Conservation (phyloP, 345 rosid genomes). For the Aurinia saxatilis region DNA sequence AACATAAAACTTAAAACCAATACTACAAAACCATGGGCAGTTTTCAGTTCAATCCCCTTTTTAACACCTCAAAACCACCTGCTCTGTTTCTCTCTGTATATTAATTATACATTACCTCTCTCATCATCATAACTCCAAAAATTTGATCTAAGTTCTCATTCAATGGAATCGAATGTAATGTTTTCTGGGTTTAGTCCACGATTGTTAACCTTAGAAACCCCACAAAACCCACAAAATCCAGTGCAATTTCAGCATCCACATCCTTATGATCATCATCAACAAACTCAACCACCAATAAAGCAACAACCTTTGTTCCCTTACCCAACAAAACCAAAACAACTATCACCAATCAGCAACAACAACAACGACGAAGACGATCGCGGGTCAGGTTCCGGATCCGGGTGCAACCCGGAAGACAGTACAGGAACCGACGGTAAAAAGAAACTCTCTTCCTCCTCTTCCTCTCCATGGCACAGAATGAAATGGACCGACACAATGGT, state of each 20-base stretch:
- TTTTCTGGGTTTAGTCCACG: constrained; percentile 66
- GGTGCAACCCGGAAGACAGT: constrained; percentile 45
- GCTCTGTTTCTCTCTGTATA: too few relatives aligned
- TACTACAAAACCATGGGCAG: too few relatives aligned
- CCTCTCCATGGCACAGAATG: constrained; percentile 94
- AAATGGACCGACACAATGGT: constrained; percentile 98
- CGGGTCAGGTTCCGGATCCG: constrained; percentile 35
- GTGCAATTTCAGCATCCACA: constrained; percentile 51
- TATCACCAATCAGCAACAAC: constrained; percentile 54
- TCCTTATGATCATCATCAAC: constrained; percentile 25
- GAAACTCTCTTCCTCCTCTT: constrained; percentile 29
- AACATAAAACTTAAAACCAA: too few relatives aligned
- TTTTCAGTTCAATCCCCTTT: too few relatives aligned
- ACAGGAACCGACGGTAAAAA: constrained; percentile 50
- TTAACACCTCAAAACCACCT: too few relatives aligned
- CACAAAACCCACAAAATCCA: constrained; percentile 39
- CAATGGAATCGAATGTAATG: constrained; percentile 67
- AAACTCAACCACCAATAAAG: too few relatives aligned
- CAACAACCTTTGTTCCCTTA: constrained; percentile 25
- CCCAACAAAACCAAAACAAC: constrained; percentile 43
- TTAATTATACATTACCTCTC: too few relatives aligned
- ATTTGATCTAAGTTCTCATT: too few relatives aligned
- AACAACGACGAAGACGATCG: constrained; percentile 79
- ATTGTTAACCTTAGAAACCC: constrained; percentile 66
- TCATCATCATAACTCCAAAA: too few relatives aligned